These are phyloP conservation scores for Aspergillus ustus DNA, from an alignment of 2,329 filamentous ascomycete species.

Conservation along the genomic window DNA sequence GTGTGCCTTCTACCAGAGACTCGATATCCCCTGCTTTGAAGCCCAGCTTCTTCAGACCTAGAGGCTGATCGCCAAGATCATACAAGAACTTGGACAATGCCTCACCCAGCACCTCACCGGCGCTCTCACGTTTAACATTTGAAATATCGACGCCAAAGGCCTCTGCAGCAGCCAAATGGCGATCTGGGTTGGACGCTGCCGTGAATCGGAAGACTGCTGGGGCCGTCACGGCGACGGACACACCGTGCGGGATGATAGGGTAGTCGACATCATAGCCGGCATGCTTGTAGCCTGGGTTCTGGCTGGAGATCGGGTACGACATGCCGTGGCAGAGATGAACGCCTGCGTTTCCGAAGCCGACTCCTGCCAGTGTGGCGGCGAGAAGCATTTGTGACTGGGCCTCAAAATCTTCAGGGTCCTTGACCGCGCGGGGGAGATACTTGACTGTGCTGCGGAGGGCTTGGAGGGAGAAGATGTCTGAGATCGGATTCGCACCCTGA, in stretches of 20 bases:
- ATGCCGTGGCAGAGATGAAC: constrained; percentile 91
- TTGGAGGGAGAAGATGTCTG: constrained; percentile 91
- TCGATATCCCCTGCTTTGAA: constrained; percentile 79
- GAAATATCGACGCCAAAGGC: constrained; percentile 87
- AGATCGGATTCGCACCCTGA: constrained; percentile 96
- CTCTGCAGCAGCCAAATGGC: constrained; percentile 87
- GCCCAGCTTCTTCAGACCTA: constrained; percentile 80
- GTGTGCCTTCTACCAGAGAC: constrained; percentile 86
- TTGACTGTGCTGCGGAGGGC: constrained; percentile 84
- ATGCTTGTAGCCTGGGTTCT: constrained; percentile 91
- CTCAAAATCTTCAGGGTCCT: constrained; percentile 86
- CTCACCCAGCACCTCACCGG: constrained; percentile 84
- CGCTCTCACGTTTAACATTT: constrained; percentile 85
- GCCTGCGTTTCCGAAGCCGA: constrained; percentile 96
- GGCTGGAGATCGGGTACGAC: constrained; percentile 95
- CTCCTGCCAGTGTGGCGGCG: constrained; percentile 88
- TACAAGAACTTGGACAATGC: constrained; percentile 81
- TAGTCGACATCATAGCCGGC: constrained; percentile 76
- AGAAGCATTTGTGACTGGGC: constrained; percentile 96
- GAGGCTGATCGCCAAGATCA: constrained; percentile 85
- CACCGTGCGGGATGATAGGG: constrained; percentile 92
- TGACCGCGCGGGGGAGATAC: constrained; percentile 86
- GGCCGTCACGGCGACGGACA: constrained; percentile 90
- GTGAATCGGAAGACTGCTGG: constrained; percentile 96
- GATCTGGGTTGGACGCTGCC: constrained; percentile 84